phyloP scores from a whole-genome alignment of 352 stramenopile species.

The Phytopythium delawarense region DNA sequence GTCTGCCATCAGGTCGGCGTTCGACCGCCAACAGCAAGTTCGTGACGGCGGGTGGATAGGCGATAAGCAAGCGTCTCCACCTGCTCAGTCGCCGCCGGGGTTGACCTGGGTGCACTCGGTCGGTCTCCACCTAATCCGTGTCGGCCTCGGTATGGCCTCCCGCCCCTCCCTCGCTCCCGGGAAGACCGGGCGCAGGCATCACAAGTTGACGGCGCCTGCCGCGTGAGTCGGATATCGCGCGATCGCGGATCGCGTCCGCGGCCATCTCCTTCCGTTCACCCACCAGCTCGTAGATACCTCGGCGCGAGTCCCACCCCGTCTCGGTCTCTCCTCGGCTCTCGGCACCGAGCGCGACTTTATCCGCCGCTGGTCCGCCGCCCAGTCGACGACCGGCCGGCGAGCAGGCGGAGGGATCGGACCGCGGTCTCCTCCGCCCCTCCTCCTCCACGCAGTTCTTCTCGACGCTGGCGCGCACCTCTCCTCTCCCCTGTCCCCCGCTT shows the following conservation, averaged over 20 bases:
- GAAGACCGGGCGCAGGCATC: neutral
- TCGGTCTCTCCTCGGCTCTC: neutral
- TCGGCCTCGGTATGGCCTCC: too few species aligned
- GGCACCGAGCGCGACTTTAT: neutral
- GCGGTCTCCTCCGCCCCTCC: neutral
- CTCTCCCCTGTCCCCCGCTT: neutral
- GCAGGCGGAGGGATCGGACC: neutral
- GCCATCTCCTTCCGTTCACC: slow-evolving; percentile 1
- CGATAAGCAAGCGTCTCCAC: neutral
- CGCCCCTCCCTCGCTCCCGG: neutral
- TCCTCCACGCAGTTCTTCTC: neutral
- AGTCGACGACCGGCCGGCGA: neutral
- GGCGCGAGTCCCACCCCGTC: neutral
- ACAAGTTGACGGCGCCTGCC: neutral
- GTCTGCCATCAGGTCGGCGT: too few species aligned
- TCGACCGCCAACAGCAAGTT: neutral
- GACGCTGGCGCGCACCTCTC: neutral
- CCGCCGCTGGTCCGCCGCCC: neutral
- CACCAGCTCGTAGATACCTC: neutral
- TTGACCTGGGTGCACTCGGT: too few species aligned
- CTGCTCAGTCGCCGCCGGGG: neutral
- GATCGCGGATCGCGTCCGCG: neutral
- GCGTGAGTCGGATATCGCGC: neutral
- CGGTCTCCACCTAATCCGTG: too few species aligned
- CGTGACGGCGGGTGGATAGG: neutral